phyloP scores from a whole-genome alignment of 352 stramenopile genomes.

The Hyaloperonospora arabidopsidis region DNA sequence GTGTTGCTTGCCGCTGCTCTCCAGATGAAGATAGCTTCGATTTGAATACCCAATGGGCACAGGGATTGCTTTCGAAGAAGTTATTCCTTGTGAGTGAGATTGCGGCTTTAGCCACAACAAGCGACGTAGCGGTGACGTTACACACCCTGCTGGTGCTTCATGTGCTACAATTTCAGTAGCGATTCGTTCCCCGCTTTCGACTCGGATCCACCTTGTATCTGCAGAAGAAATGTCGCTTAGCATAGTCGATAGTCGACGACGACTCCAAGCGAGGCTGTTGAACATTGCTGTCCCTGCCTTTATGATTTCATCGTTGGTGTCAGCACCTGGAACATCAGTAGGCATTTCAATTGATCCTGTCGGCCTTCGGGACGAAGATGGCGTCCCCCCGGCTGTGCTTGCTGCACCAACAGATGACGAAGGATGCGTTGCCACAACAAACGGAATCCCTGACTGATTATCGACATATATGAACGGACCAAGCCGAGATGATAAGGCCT shows the following conservation, averaged over 20 bases:
- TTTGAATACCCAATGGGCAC: constrained; percentile 85
- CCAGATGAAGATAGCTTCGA: constrained; percentile 74
- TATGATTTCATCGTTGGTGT: constrained; percentile 38
- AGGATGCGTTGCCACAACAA: constrained; percentile 63
- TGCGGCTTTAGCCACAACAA: constrained; percentile 74
- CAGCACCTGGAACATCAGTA: constrained; percentile 35
- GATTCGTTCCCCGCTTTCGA: constrained; percentile 53
- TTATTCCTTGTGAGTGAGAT: constrained; percentile 32
- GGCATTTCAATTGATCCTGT: constrained; percentile 48
- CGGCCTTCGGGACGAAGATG: constrained; percentile 22
- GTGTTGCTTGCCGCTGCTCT: constrained; percentile 49
- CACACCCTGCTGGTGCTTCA: constrained; percentile 71
- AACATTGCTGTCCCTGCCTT: constrained; percentile 43
- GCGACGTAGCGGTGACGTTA: constrained; percentile 64
- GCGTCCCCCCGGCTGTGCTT: constrained; percentile 11
- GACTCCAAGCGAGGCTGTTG: constrained; percentile 47
- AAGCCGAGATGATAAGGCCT: constrained; percentile 41
- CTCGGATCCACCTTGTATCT: constrained; percentile 57
- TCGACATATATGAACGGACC: constrained; percentile 83
- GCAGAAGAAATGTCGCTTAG: constrained; percentile 70
- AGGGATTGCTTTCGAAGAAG: constrained; percentile 60
- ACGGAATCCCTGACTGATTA: constrained; percentile 79
- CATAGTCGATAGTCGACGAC: constrained; percentile 60
- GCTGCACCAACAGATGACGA: constrained; percentile 18
- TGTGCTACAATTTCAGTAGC: constrained; percentile 77